A percentile compares a stretch with the other conserved stretches of the same genome.
Evolutionary conservation across 2,329 filamentous ascomycete genomes (phyloP).

Genomic region (Epicoccum nigrum): DNA sequence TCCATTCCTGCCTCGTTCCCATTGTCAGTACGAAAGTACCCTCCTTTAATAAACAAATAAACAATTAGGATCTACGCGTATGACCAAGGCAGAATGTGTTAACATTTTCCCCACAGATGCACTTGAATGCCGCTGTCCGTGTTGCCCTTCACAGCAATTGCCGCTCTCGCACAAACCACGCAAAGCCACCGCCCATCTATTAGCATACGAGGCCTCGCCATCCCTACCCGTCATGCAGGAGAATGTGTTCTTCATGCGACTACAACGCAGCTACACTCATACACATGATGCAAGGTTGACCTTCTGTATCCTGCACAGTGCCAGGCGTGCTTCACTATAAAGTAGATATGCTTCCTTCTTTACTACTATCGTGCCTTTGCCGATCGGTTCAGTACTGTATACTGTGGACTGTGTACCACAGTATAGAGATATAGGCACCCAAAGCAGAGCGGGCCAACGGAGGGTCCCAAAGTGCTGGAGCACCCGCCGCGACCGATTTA

Average conservation of each 20-base stretch:
- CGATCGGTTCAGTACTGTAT: conserved; percentile 7
- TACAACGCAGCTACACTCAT: conserved; percentile 10
- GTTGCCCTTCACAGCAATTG: background rate
- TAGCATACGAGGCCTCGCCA: background rate
- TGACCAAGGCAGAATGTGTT: too few relatives aligned
- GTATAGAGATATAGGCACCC: too few relatives aligned
- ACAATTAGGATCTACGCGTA: too few relatives aligned
- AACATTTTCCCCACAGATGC: too few relatives aligned
- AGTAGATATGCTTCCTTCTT: background rate
- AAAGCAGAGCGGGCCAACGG: conserved; percentile 7
- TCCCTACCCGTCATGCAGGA: background rate
- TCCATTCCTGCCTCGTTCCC: too few relatives aligned
- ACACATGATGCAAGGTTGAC: background rate
- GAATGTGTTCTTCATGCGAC: conserved; percentile 10
- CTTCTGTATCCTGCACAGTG: background rate
- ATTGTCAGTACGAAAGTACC: too few relatives aligned
- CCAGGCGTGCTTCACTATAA: background rate
- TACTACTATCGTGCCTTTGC: background rate
- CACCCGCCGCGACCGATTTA: conserved; percentile 4
- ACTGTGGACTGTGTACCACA: too few relatives aligned
- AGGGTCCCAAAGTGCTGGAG: conserved; percentile 14
- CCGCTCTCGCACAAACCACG: conserved; percentile 1
- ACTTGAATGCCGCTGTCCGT: too few relatives aligned
- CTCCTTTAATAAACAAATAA: too few relatives aligned
- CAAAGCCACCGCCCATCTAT: conserved; percentile 9